Evolutionary conservation across 768 basidiomycete species (phyloP), one percentile per base, ranked within the genome.

Genomic region (Hygrocybe coccinea): DNA sequence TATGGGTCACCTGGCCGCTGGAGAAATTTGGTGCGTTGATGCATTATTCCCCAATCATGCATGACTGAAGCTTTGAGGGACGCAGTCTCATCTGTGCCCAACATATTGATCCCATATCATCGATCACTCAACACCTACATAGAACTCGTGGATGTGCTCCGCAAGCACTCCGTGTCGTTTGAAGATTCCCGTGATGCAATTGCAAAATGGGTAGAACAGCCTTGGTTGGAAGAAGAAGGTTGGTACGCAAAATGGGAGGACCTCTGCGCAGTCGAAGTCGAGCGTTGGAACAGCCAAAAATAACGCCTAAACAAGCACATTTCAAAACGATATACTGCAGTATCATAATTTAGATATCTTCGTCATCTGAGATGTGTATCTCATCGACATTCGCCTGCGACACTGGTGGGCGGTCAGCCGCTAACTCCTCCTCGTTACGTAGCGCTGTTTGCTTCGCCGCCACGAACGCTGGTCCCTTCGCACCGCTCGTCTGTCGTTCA

Each of bases 281-380:
- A 89, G 62, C 77, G 80, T 52, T 90, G 89, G 87, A 71, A 80
- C 44, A 45, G 49, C 24, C 19, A 22, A 36, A 43, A 43, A 51
- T 44, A 38, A 56, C 25, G 4, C 5, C 24, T 6, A 10, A 7
- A 11, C 8, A 45, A 2, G 24, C n/a, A 19, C 45, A 25, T 12
- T 6, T 12, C 3, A 19, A 3, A 12, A 46, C 24, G 5, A 6
- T 33, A 34, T 10, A 15, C 12, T 2, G n/a, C 17, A 15, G 19
- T 6, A 15, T 25, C 10, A 25, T 24, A 5, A 11, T 8, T 35
- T 55, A 52, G 64, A 52, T 56, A 55, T 59, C 86, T 61, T 91
- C 88, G 50, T 92, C 91, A 65, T 91, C 89, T 47, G 86, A 88
- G 63, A 93, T 91, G 58, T 87, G 89, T 57, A 94, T 94, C 73